These are phyloP conservation scores for Boletus rubescentipes DNA, from an alignment of 768 basidiomycete species.

Conservation along the genomic window DNA sequence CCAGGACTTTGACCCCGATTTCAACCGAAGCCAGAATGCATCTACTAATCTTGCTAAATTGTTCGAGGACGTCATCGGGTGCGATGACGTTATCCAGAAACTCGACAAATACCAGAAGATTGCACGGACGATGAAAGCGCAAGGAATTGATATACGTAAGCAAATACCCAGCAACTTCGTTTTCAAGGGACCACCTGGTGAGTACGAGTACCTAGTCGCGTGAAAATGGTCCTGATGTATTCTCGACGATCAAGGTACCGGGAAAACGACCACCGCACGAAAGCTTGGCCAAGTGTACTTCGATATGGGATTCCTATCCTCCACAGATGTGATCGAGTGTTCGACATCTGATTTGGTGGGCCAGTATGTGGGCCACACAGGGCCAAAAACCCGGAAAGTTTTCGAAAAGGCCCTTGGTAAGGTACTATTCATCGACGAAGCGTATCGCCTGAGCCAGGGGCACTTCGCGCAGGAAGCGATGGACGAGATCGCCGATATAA, in stretches of 20 bases:
- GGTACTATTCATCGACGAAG: conserved; percentile 72
- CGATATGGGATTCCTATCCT: conserved; percentile 58
- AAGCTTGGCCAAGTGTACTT: conserved; percentile 64
- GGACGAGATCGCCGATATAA: conserved; percentile 63
- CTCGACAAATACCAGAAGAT: conserved; percentile 54
- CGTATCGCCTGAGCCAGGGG: conserved; percentile 61
- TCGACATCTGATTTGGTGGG: conserved; percentile 71
- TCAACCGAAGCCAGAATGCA: conserved; percentile 48
- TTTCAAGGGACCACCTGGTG: conserved; percentile 74
- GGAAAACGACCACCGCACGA: conserved; percentile 61
- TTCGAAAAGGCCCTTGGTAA: conserved; percentile 66
- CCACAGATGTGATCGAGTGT: conserved; percentile 59
- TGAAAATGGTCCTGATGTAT: not conserved
- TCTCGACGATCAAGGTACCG: conserved; percentile 44
- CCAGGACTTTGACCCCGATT: conserved; percentile 64
- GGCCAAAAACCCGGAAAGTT: conserved; percentile 58
- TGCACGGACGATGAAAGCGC: conserved; percentile 40
- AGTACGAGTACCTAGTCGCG: conserved; percentile 1
- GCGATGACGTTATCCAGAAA: conserved; percentile 50
- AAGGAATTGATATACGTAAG: conserved; percentile 44
- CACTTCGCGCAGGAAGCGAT: conserved; percentile 70
- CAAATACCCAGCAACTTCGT: conserved; percentile 63
- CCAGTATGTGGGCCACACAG: conserved; percentile 70
- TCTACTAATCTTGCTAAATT: conserved; percentile 50
- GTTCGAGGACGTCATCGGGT: conserved; percentile 64